phyloP scores from a whole-genome alignment of 768 basidiomycete genomes.

The Boletellus sp. region DNA sequence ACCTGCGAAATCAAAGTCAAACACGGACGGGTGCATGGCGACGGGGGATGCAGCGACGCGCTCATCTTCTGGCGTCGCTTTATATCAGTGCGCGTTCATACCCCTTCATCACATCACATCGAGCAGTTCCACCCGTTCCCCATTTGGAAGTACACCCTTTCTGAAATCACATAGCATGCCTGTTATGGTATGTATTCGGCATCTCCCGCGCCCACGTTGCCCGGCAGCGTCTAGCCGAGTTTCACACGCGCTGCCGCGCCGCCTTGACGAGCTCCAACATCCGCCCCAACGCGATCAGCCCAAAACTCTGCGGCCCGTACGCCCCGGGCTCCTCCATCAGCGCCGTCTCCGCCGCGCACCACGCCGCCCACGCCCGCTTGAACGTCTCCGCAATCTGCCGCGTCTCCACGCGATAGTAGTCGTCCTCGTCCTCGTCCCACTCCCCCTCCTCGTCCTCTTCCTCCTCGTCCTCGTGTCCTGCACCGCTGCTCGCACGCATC shows the following conservation, averaged over 20 bases:
- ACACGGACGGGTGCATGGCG: conserved; percentile 11
- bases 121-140: conserved; percentile 8
- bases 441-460: conserved; percentile 25
- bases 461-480: conserved; percentile 20
- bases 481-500: conserved; percentile 18
- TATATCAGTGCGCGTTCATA: conserved; percentile 18
- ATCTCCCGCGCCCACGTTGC: conserved; percentile 24
- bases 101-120: conserved; percentile 29
- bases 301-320: conserved; percentile 45
- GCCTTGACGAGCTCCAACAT: conserved; percentile 40
- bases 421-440: conserved; percentile 28
- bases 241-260: conserved; percentile 4
- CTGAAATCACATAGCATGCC: conserved; percentile 28
- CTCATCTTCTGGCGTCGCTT: conserved; percentile 14
- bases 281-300: conserved; percentile 40
- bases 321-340: conserved; percentile 20
- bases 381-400: conserved; percentile 31
- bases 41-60: background rate
- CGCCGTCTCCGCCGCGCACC: conserved; percentile 36
- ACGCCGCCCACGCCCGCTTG: conserved; percentile 42
- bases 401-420: conserved; percentile 26
- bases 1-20: conserved; percentile 11
- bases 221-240: background rate
- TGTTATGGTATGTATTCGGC: conserved; percentile 17
- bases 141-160: conserved; percentile 18